phyloP scores from a whole-genome alignment of 176 grass and related monocot genomes.

The Cenchrus americanus region DNA sequence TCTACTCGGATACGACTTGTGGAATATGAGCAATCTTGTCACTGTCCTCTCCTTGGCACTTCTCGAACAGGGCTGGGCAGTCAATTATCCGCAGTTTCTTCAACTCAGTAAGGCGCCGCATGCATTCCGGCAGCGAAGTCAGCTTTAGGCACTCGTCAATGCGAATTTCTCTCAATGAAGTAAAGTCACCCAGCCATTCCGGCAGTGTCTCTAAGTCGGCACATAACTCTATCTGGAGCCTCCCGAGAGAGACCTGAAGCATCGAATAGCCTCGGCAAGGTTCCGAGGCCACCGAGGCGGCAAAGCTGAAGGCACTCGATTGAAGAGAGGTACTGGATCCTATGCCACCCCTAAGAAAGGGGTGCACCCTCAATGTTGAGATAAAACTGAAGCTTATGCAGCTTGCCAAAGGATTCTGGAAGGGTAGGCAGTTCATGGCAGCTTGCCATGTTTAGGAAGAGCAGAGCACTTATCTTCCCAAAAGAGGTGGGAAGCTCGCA shows the following conservation, averaged over 20 bases:
- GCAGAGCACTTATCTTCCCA: too few species aligned
- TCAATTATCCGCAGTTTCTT: neutral
- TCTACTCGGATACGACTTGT: neutral
- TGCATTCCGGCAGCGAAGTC: neutral
- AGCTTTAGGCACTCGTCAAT: neutral
- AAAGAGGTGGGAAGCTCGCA: too few species aligned
- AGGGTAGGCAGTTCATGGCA: too few species aligned
- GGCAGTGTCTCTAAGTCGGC: neutral
- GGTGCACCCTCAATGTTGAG: accelerated
- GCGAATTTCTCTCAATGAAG: neutral
- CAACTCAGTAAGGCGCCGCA: neutral
- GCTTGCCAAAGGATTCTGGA: too few species aligned
- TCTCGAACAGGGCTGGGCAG: neutral
- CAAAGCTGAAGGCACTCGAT: accelerated
- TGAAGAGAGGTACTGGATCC: neutral
- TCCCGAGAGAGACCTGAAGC: neutral
- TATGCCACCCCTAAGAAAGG: neutral
- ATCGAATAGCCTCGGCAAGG: neutral
- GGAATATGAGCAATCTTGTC: constrained; percentile 15
- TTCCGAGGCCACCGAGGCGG: neutral
- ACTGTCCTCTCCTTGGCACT: constrained; percentile 1
- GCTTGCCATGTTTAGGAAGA: too few species aligned
- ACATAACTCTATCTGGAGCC: neutral
- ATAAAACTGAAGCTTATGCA: too few species aligned
- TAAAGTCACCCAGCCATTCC: neutral